Evolutionary conservation across 352 stramenopile genomes (phyloP).

Genomic region (Pythium grandisporangium): DNA sequence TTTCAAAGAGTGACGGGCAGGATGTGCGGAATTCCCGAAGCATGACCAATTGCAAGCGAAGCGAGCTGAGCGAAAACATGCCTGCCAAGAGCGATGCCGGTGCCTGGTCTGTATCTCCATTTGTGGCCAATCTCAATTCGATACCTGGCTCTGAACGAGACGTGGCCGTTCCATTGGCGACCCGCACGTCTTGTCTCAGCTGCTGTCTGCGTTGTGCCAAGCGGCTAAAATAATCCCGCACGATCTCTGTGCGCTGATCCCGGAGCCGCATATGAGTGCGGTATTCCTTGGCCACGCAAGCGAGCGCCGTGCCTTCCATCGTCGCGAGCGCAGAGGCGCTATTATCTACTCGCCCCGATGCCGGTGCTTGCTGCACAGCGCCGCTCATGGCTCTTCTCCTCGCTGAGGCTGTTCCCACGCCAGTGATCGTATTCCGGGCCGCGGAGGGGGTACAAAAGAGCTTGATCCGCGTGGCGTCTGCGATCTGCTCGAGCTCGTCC

Average conservation of each 20-base stretch:
- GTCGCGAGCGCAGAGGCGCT: constrained; percentile 2
- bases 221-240: constrained; percentile 8
- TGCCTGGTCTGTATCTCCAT: constrained; percentile 11
- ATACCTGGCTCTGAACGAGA: too few relatives aligned
- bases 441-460: constrained; percentile 32
- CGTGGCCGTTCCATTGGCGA: too few relatives aligned
- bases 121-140: background rate
- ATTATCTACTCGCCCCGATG: too few relatives aligned
- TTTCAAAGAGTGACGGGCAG: constrained; percentile 40
- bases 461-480: constrained; percentile 43
- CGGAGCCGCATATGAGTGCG: constrained; percentile 4
- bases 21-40: constrained; percentile 36
- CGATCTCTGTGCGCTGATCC: constrained; percentile 12
- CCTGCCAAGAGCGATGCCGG: constrained; percentile 6
- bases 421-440: too few relatives aligned
- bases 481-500: constrained; percentile 49
- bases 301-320: constrained; percentile 10
- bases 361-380: too few relatives aligned
- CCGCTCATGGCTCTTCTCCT: background rate
- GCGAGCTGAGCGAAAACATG: constrained; percentile 39
- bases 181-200: background rate
- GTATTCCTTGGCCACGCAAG: background rate
- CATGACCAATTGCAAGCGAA: constrained; percentile 68
- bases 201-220: constrained; percentile 1
- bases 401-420: too few relatives aligned